phyloP scores from a whole-genome alignment of 2,329 filamentous ascomycete species.

The Stemphylium beticola region DNA sequence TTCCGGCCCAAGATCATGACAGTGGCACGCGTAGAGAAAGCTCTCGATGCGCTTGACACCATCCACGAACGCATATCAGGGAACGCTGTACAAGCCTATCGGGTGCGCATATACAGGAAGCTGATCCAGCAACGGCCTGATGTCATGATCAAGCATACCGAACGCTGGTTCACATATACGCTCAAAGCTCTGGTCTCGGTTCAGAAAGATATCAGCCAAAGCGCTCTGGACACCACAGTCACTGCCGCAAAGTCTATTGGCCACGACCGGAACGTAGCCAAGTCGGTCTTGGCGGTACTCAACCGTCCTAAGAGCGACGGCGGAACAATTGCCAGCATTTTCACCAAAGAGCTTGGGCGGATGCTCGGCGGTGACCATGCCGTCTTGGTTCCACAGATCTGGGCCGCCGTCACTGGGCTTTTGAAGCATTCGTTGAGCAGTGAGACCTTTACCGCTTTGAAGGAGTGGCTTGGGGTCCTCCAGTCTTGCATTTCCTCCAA shows the following conservation, averaged over 20 bases:
- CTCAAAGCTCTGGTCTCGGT: conserved; percentile 82
- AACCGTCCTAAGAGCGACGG: conserved; percentile 67
- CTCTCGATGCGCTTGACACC: conserved; percentile 73
- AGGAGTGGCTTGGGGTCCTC: conserved; percentile 77
- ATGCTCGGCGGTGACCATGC: conserved; percentile 65
- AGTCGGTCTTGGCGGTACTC: conserved; percentile 69
- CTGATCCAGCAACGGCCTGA: conserved; percentile 74
- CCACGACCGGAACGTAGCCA: conserved; percentile 70
- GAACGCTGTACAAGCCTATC: conserved; percentile 78
- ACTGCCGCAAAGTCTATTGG: conserved; percentile 74
- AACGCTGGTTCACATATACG: conserved; percentile 82
- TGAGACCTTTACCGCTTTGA: conserved; percentile 73
- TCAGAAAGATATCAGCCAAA: conserved; percentile 74
- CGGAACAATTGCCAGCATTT: conserved; percentile 58
- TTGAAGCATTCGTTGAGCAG: conserved; percentile 67
- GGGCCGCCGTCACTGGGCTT: conserved; percentile 82
- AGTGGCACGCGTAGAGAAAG: conserved; percentile 68
- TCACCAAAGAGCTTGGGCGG: conserved; percentile 68
- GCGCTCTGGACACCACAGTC: conserved; percentile 76
- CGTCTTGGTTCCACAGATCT: conserved; percentile 80
- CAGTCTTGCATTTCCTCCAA: conserved; percentile 83
- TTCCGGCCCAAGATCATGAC: conserved; percentile 80
- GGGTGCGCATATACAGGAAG: conserved; percentile 78
- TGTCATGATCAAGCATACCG: conserved; percentile 71
- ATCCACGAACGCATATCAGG: conserved; percentile 77